Base-by-base conservation (phyloP, 345 rosid species). In the Limnanthes douglasii region DNA sequence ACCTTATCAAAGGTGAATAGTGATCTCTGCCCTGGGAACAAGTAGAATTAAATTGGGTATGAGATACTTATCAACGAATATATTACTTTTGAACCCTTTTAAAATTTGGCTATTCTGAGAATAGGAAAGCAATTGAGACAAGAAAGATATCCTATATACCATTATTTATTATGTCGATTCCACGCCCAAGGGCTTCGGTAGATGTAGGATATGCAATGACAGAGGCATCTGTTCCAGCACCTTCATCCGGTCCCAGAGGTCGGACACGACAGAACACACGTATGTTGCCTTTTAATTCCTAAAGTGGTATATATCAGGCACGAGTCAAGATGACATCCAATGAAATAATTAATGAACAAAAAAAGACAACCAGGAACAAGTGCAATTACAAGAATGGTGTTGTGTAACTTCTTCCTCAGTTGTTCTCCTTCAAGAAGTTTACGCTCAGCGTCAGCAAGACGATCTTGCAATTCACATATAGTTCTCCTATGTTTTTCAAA, bases 221-320 rank as follows among this genome's bases (percentile, higher is more conserved):
- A 53, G 52, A 76, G 38, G 61, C 65, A 24, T 83, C 94, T n/a
- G 47, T 51, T 28, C 68, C 52, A 39, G 64, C 59, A 61, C 61
- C 57, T 48, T 90, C 95, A 0, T 75, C 86, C 0, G 79, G 59
- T 43, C 83, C 58, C 16, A 74, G 57, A 56, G 98, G 98, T 18
- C 98, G 62, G 51, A 90, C 94, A 56, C 98, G 71, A 53, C 98
- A 90, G 66, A 90, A 90, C 1, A 90, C 98, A 6, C 98, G 94
- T 51, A 90, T 90, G 56, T 90, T 90, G 34, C 98, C 98, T 48
- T 90, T 84, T 54, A 90, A 48, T 59, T 90, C 98, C 98, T 84
- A 59, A 55, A 57, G 39, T 21, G 39, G 48, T 10, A 49, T 15
- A 34, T 14, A 21, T 50, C 9, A 9, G 37, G 30, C 11, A 37